Base-by-base conservation (phyloP, 208 protist species). In the Wallacemonas sp. region DNA sequence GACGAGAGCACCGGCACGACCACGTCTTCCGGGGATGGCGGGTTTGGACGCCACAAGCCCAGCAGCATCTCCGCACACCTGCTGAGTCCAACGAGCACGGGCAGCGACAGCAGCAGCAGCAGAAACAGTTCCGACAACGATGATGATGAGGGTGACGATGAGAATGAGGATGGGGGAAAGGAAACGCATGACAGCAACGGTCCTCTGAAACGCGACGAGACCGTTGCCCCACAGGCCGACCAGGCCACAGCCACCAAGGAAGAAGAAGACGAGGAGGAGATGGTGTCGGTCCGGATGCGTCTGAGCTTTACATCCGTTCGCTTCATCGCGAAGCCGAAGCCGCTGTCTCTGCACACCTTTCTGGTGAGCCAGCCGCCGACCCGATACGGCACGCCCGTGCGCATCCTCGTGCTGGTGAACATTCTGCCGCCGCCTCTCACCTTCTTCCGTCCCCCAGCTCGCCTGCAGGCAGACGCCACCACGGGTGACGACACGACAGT, bases 321-420 rank as follows among this genome's bases (percentile, higher is more conserved):
- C 68, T 74, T 61, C 55, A 54, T 21, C 17, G 33, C 6, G 23
- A 55, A 55, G n/a, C 61, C 68, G 1, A 38, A 65, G 48, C 43
- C 27, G 21, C 64, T 58, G 36, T 62, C 60, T 19, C 11, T 68
- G 38, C 68, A 74, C 61, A 61, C 17, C 26, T 57, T 74, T 12
- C 39, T 74, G 14, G 32, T 68, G 36, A 55, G 60, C 5, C 68
- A 74, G 41, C 61, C 60, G 1, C 32, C 39, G 47, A 68, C 68
- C 12, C 26, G 61, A 29, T 58, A 74, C 43, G 29, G 68, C 11
- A 19, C 66, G 30, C 38, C 66, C 32, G 57, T 44, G 17, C 60
- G 43, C 8, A 58, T 68, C 46, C 34, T 63, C 26, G 34, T 74
- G 8, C 11, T 46, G n/a, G 32, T 61, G n/a, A 12, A 63, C 26